Conservation (phyloP, 2,329 filamentous ascomycete genomes). For the Ophiostoma himal-ulmi region DNA sequence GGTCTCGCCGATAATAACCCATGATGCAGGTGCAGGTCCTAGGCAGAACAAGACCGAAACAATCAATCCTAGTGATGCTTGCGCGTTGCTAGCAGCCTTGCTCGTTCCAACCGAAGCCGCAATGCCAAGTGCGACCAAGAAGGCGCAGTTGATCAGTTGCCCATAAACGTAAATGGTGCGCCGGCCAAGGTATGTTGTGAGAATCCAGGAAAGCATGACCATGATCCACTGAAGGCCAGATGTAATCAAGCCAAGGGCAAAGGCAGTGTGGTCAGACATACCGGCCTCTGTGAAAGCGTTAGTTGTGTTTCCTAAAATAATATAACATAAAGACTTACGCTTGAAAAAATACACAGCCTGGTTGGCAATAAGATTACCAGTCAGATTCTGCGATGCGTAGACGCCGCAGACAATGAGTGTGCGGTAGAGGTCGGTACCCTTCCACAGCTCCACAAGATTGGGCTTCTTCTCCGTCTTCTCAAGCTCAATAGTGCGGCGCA, state of each 20-base stretch:
- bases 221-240: slow-evolving; percentile 57
- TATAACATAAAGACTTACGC: slow-evolving; percentile 9
- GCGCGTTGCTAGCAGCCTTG: slow-evolving; percentile 28
- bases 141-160: slow-evolving; percentile 18
- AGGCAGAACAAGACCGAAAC: slow-evolving; percentile 52
- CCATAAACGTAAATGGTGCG: slow-evolving; percentile 26
- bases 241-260: slow-evolving; percentile 58
- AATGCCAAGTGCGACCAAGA: slow-evolving; percentile 28
- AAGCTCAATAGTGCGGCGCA: slow-evolving; percentile 20
- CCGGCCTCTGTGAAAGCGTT: slow-evolving; percentile 46
- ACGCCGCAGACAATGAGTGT: slow-evolving; percentile 44
- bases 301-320: not conserved
- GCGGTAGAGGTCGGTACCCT: slow-evolving; percentile 33
- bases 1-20: slow-evolving; percentile 38
- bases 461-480: slow-evolving; percentile 39
- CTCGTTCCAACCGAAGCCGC: slow-evolving; percentile 38
- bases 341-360: slow-evolving; percentile 58
- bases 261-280: slow-evolving; percentile 48
- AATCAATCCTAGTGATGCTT: slow-evolving; percentile 24
- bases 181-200: slow-evolving; percentile 42
- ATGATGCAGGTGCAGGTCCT: slow-evolving; percentile 43
- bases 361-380: slow-evolving; percentile 58
- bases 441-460: slow-evolving; percentile 47
- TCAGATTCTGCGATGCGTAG: slow-evolving; percentile 56
- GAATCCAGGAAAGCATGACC: slow-evolving; percentile 59